phyloP scores from a whole-genome alignment of 495 filamentous ascomycete species.

The Penicillium chermesinum region DNA sequence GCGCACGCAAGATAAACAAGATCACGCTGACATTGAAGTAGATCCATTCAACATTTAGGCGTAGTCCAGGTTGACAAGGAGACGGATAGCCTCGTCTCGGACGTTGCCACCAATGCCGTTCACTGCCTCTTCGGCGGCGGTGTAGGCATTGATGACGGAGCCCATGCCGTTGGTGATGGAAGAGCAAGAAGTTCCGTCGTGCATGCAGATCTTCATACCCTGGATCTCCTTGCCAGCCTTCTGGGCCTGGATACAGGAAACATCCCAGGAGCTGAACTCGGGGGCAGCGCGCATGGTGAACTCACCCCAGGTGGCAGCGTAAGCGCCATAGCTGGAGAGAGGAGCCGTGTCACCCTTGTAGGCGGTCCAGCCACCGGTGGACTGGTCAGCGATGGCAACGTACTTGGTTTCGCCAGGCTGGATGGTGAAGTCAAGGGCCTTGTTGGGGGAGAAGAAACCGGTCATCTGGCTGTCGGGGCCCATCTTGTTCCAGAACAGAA shows the following conservation, averaged over 20 bases:
- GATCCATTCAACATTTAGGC: conserved; percentile 5
- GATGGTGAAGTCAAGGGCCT: conserved; percentile 39
- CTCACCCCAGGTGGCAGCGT: conserved; percentile 49
- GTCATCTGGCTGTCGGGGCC: conserved; percentile 33
- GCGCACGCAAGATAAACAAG: conserved; percentile 12
- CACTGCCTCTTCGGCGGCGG: conserved; percentile 19
- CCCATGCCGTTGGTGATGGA: conserved; percentile 21
- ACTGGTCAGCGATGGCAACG: conserved; percentile 46
- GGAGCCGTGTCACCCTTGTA: conserved; percentile 27
- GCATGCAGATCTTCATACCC: conserved; percentile 41
- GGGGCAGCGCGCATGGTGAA: conserved; percentile 49
- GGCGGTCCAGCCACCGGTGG: conserved; percentile 39
- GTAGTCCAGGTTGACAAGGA: conserved; percentile 34
- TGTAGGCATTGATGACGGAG: conserved; percentile 36
- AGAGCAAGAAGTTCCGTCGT: conserved; percentile 30
- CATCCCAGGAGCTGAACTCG: conserved; percentile 47
- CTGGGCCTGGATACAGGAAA: conserved; percentile 47
- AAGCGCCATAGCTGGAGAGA: conserved; percentile 27
- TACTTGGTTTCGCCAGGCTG: conserved; percentile 32
- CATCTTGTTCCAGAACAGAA: conserved; percentile 51
- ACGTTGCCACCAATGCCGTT: conserved; percentile 21
- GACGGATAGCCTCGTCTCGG: conserved; percentile 24
- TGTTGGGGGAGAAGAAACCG: conserved; percentile 38
- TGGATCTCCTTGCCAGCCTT: conserved; percentile 24
- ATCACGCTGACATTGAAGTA: conserved; percentile 8